These are phyloP conservation scores for Phytophthora nicotianae DNA, from an alignment of 352 stramenopile genomes.

Conservation along the genomic window DNA sequence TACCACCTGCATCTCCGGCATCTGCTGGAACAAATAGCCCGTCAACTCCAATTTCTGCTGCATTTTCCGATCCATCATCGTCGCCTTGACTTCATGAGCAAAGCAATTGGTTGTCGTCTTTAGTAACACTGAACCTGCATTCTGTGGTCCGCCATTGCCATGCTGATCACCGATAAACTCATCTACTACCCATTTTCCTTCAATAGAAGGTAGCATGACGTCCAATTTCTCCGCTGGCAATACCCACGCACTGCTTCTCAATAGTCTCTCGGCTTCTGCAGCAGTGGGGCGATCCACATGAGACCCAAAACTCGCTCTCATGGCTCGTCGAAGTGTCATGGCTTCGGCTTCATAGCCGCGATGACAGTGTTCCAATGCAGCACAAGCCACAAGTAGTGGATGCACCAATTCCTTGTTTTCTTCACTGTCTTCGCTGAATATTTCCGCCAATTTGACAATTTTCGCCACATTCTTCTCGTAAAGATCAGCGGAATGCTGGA, in stretches of 20 bases:
- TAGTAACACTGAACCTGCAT: constrained; percentile 74
- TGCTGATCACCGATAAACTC: constrained; percentile 75
- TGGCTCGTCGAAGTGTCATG: constrained; percentile 42
- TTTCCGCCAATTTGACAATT: constrained; percentile 48
- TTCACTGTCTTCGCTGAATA: constrained; percentile 44
- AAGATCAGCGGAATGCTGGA: constrained; percentile 74
- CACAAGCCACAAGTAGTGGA: constrained; percentile 46
- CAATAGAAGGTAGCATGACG: constrained; percentile 60
- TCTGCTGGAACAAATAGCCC: constrained; percentile 57
- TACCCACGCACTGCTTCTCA: constrained; percentile 73
- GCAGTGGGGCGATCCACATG: constrained; percentile 45
- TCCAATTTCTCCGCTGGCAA: constrained; percentile 42
- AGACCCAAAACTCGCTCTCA: constrained; percentile 44
- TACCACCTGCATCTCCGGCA: constrained; percentile 59
- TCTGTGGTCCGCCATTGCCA: constrained; percentile 41
- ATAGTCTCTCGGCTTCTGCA: constrained; percentile 40
- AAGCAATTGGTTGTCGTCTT: constrained; percentile 61
- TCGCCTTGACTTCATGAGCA: constrained; percentile 65
- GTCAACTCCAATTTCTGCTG: constrained; percentile 64
- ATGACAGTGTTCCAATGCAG: constrained; percentile 67
- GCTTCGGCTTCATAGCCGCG: constrained; percentile 69
- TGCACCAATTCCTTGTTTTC: constrained; percentile 30
- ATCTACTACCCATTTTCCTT: constrained; percentile 83
- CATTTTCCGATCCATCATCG: constrained; percentile 43
- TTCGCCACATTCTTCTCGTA: constrained; percentile 50